Base-by-base conservation (phyloP, 805 yeast species). In the Barnettozyma sp. region DNA sequence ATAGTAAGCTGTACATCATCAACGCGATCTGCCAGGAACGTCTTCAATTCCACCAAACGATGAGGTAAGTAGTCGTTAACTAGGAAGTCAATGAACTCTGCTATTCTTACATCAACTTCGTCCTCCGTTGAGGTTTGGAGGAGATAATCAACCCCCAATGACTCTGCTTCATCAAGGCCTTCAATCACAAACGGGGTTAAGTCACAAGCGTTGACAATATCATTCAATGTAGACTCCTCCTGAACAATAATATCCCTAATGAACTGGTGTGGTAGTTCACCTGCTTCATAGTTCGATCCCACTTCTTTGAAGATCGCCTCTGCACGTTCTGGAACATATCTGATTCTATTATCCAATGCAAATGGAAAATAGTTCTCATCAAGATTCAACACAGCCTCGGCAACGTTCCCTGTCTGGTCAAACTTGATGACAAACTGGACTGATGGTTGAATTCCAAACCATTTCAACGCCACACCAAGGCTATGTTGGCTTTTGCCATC, bases 371-470 rank as follows among this genome's bases (percentile, higher is more conserved):
- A 59, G 33, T 58, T 60, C 16, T 57, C 58, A 26, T 52, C 52
- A 26, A 58, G 31, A 33, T 56, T 56, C 28, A 64, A 33, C 22
- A 44, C 45, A 3, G 57, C 49, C 30, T 27, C 44, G 26, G 17
- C 45, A 36, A 34, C 28, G 12, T 20, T 21, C 2, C 44, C 54
- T 41, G 14, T 36, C 10, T 30, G 15, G 7, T 42, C 42, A 34
- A 48, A 59, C 2, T 39, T 34, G 6, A 61, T 27, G 3, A 59
- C 52, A 36, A 68, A 58, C 41, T 65, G 71, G 6, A 69, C 44
- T 21, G 60, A 62, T 4, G 70, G 68, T 14, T 59, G 58, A 17
- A 66, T 59, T 3, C 52, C 46, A 29, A 66, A 43, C 62, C 63
- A 60, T 38, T 55, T 60, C 39, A 60, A 55, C 15, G 65, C 45